phyloP scores from a whole-genome alignment of 345 rosid species.

The Hevea brasiliensis region DNA sequence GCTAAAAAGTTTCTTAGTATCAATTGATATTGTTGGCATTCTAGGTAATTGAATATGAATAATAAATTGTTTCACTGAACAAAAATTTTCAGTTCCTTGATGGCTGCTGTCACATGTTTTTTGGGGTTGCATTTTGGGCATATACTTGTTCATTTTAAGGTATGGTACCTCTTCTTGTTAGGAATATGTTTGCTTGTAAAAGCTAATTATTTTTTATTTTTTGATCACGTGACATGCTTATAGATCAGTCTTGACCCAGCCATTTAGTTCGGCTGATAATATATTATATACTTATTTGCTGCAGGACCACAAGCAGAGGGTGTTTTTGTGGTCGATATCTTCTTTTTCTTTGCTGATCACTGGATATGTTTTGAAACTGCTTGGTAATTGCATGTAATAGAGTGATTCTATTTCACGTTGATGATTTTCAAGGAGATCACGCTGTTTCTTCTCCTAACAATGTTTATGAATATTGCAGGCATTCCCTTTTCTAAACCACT shows the following conservation, averaged over 20 bases:
- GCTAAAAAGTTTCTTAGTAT: neutral
- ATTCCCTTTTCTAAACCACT: slow-evolving; percentile 55
- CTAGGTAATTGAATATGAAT: slow-evolving; percentile 2
- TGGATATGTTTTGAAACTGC: slow-evolving; percentile 42
- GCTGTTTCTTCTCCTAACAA: neutral
- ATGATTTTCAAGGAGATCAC: neutral
- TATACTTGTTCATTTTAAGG: slow-evolving; percentile 46
- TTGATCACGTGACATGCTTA: neutral
- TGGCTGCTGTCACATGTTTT: slow-evolving; percentile 58
- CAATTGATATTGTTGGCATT: neutral
- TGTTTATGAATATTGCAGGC: slow-evolving; percentile 35
- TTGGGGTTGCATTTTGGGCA: slow-evolving; percentile 62
- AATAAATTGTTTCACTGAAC: slow-evolving; percentile 15
- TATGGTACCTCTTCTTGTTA: slow-evolving; percentile 17
- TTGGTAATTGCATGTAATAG: slow-evolving; percentile 35
- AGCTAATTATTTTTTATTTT: neutral
- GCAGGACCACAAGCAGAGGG: slow-evolving; percentile 43
- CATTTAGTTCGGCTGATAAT: neutral
- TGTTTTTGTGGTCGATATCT: slow-evolving; percentile 40
- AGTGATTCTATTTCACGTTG: neutral
- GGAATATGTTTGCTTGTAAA: neutral
- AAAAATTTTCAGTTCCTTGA: slow-evolving; percentile 45
- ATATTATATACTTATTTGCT: slow-evolving; percentile 13
- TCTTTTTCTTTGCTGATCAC: slow-evolving; percentile 39
- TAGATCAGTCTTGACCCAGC: neutral